A percentile compares a stretch with the other conserved stretches of the same genome.
phyloP scores from a whole-genome alignment of 2,329 filamentous ascomycete species.

The Periconia sp. region DNA sequence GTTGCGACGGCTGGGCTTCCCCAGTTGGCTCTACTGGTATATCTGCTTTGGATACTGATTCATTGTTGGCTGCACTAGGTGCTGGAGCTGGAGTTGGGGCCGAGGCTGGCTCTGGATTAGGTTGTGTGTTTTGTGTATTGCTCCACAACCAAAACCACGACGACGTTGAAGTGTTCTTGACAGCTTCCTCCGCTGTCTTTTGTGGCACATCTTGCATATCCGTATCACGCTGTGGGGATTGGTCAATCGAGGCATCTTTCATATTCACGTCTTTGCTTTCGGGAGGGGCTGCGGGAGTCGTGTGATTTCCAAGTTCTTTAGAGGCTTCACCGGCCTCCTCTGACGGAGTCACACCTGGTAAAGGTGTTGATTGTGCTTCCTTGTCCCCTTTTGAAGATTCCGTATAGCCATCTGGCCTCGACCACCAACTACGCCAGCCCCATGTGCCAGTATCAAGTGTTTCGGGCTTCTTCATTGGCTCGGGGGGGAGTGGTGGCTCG shows the following conservation, averaged over 20 bases:
- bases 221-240: conserved; percentile 5
- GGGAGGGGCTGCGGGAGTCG: neutral
- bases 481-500: conserved; percentile 49
- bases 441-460: conserved; percentile 23
- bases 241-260: conserved; percentile 19
- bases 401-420: conserved; percentile 50
- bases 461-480: conserved; percentile 28
- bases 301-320: conserved; percentile 26
- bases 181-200: conserved; percentile 10
- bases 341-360: conserved; percentile 42
- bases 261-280: conserved; percentile 15
- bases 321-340: conserved; percentile 32
- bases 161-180: conserved; percentile 24
- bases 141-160: conserved; percentile 57
- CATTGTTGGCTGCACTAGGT: conserved; percentile 9
- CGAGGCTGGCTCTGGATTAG: conserved; percentile 18
- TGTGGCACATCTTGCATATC: conserved; percentile 19
- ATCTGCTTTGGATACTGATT: conserved; percentile 9
- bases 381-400: conserved; percentile 40
- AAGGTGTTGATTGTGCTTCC: conserved; percentile 45
- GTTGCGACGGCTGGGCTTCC: conserved; percentile 1
- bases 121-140: conserved; percentile 46
- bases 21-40: conserved; percentile 5
- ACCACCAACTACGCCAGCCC: conserved; percentile 55
- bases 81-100: conserved; percentile 7